Evolutionary conservation across 441 rosid species (phyloP).

Genomic region (Manihot esculenta): DNA sequence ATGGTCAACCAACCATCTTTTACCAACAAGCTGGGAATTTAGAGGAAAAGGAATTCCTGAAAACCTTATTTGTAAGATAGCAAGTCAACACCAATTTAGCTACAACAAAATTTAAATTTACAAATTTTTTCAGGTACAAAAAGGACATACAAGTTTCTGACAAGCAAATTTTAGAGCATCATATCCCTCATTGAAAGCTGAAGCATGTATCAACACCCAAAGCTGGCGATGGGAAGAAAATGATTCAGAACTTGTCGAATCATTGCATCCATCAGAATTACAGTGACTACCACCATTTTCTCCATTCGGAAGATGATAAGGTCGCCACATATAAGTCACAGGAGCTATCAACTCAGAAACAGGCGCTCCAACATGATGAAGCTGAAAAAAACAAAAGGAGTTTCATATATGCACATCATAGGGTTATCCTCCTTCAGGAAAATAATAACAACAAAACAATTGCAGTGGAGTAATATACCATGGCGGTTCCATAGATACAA

Average conservation of each 20-base stretch:
- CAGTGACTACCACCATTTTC: constrained; percentile 26
- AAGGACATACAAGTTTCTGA: constrained; percentile 52
- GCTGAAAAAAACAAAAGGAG: too few relatives aligned
- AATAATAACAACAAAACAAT: too few relatives aligned
- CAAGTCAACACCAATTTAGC: background rate
- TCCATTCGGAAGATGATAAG: constrained; percentile 30
- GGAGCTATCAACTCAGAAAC: constrained; percentile 62
- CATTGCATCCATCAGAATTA: constrained; percentile 24
- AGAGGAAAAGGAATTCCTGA: background rate
- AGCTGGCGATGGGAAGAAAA: constrained; percentile 41
- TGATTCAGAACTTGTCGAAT: constrained; percentile 20
- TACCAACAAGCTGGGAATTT: background rate
- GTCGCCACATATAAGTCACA: constrained; percentile 78
- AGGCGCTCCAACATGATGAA: constrained; percentile 59
- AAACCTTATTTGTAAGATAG: background rate
- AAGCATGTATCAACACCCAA: constrained; percentile 90
- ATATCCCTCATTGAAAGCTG: constrained; percentile 72
- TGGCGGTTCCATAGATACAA: too few relatives aligned
- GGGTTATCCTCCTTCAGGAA: too few relatives aligned
- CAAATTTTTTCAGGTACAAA: background rate
- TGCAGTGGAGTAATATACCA: too few relatives aligned
- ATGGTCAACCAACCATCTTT: background rate
- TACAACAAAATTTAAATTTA: background rate
- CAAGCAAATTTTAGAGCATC: constrained; percentile 61
- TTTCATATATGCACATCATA: too few relatives aligned